phyloP scores from a whole-genome alignment of 2,329 filamentous ascomycete genomes.

The Fusarium palustre region DNA sequence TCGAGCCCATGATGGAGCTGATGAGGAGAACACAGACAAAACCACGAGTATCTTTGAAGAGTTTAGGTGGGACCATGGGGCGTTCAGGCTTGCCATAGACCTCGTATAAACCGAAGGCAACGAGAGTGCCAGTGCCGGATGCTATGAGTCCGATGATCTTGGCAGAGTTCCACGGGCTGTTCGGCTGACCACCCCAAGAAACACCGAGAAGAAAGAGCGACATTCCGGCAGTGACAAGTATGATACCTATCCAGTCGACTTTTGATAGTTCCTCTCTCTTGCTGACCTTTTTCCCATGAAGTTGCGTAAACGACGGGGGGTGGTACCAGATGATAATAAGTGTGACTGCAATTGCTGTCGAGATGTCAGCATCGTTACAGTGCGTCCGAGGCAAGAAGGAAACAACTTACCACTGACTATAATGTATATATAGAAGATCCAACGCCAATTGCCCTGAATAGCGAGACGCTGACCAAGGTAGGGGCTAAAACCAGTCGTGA shows the following conservation, averaged over 20 bases:
- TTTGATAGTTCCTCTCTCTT: background rate
- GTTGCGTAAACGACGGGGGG: background rate
- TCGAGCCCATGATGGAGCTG: background rate
- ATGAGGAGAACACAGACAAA: background rate
- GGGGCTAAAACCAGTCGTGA: background rate
- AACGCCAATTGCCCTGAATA: background rate
- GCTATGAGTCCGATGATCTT: background rate
- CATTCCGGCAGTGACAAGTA: background rate
- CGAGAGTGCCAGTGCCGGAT: background rate
- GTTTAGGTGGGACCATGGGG: background rate
- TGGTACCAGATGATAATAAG: background rate
- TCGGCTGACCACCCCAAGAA: background rate
- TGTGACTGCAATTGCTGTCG: rapidly evolving
- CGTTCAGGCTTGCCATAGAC: background rate
- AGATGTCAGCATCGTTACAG: background rate
- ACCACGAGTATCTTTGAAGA: background rate
- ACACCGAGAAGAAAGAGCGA: background rate
- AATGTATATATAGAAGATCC: background rate
- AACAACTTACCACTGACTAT: background rate
- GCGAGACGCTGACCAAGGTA: background rate
- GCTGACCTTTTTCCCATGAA: background rate
- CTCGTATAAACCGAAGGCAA: background rate
- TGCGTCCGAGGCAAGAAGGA: rapidly evolving
- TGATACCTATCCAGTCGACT: background rate
- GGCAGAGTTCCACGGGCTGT: background rate